Evolutionary conservation across 1,284 basidiomycete genomes (phyloP), one percentile per base, ranked within the genome.

Genomic region (Abortiporus biennis): DNA sequence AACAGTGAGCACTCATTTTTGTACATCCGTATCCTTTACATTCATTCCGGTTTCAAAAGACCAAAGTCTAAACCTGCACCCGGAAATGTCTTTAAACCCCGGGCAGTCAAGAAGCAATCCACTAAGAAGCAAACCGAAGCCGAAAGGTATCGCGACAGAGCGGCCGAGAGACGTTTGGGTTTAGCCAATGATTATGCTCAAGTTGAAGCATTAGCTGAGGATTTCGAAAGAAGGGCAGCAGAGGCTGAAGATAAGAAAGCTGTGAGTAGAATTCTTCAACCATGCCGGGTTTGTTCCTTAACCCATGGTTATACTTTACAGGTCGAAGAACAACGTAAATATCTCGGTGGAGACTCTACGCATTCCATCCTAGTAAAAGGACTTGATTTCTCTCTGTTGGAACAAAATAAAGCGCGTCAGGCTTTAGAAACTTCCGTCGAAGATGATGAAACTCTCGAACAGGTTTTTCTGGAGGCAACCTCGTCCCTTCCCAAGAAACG

Each of bases 351-450:
- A 25, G 91, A 95, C 60, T 78, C 80, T 32, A 76, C 83, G 42
- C 89, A 94, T 59, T 82, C 86, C 2, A 78, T 93, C 36, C 76
- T 93, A 3, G 89, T 93, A 31, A 94, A 92, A 54, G 89, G 92
- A n/a, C 78, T 96, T 24, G 92, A 96, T 57, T 78, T 84, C 57
- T 82, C 89, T 0, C 73, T 95, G 3, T 68, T 96, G 6, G 87
- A 92, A 53, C 85, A 90, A 54, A 82, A 89, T 51, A 89, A 80
- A 62, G 86, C 87, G 0, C 76, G 76, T 11, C 64, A 61, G 0
- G 70, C 73, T 6, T 62, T 68, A 6, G 64, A 71, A 32, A 61
- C 71, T 16, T 71, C 69, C 2, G 77, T 73, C 15, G 77, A 82
- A 42, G 82, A 86, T 43, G 83, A 85, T 45, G 86, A 86, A 19